Evolutionary conservation across 2,329 filamentous ascomycete genomes (phyloP).

Genomic region (Pseudogymnoascus sp.): DNA sequence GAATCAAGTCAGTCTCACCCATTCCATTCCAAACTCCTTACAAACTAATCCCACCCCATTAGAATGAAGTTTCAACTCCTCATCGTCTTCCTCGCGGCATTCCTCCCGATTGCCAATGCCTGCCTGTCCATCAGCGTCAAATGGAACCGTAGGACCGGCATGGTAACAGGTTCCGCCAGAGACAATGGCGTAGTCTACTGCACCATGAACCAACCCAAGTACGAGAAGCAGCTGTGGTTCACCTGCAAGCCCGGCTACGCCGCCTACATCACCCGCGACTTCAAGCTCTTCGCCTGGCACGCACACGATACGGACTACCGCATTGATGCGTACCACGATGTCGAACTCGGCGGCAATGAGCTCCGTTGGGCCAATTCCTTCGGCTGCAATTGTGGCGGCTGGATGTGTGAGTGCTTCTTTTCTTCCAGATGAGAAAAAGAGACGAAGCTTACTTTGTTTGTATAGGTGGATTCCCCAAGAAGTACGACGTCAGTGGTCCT

Average conservation of each 20-base stretch:
- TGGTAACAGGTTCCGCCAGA: not conserved
- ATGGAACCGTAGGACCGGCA: not conserved
- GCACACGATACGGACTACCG: not conserved
- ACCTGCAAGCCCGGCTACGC: not conserved
- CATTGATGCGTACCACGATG: not conserved
- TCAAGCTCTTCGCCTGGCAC: slow-evolving; percentile 1
- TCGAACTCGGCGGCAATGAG: not conserved
- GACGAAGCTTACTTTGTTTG: not conserved
- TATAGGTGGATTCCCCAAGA: not conserved
- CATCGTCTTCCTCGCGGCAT: not conserved
- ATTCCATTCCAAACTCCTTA: not conserved
- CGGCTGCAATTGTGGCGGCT: not conserved
- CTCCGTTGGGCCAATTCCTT: not conserved
- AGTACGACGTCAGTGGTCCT: not conserved
- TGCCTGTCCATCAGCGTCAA: not conserved
- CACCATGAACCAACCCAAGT: not conserved
- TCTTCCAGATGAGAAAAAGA: not conserved
- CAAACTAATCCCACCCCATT: not conserved
- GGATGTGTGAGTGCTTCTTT: not conserved
- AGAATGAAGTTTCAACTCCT: not conserved
- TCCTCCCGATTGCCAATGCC: not conserved
- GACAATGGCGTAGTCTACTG: not conserved
- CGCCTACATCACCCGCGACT: not conserved
- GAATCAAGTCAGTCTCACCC: not conserved
- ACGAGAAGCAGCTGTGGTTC: not conserved